phyloP scores from a whole-genome alignment of 2,329 filamentous ascomycete species.

The Pyricularia sp. region DNA sequence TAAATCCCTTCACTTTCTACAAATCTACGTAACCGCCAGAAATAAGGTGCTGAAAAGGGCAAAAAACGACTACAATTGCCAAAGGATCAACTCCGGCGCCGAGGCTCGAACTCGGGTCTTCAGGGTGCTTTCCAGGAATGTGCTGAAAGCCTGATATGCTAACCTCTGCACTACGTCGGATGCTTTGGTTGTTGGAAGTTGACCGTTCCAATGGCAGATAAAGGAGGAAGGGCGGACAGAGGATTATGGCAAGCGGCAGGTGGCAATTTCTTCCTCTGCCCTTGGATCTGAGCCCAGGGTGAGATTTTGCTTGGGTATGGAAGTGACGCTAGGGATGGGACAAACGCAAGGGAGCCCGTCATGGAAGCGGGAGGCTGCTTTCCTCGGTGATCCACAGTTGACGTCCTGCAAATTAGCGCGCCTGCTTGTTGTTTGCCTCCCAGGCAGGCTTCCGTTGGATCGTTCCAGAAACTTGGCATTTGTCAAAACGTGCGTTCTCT shows the following conservation, averaged over 20 bases:
- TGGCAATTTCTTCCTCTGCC: background rate
- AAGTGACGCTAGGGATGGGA: background rate
- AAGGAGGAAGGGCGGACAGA: background rate
- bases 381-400: background rate
- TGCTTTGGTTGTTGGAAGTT: background rate
- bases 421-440: background rate
- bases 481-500: no score
- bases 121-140: constrained; percentile 3
- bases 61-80: background rate
- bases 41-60: background rate
- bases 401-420: background rate
- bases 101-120: constrained; percentile 6
- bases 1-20: background rate
- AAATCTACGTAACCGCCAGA: background rate
- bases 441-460: background rate
- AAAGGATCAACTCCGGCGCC: background rate
- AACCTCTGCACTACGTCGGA: constrained; percentile 7
- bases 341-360: background rate
- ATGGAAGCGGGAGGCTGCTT: background rate
- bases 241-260: background rate
- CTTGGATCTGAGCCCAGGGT: background rate
- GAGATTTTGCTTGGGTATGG: background rate
- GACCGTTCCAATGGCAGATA: background rate
- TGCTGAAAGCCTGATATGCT: constrained; percentile 6
- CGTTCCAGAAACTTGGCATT: no score